Evolutionary conservation across 495 filamentous ascomycete genomes (phyloP), one percentile per base, ranked within the genome.

Genomic region (Thozetella sp.): DNA sequence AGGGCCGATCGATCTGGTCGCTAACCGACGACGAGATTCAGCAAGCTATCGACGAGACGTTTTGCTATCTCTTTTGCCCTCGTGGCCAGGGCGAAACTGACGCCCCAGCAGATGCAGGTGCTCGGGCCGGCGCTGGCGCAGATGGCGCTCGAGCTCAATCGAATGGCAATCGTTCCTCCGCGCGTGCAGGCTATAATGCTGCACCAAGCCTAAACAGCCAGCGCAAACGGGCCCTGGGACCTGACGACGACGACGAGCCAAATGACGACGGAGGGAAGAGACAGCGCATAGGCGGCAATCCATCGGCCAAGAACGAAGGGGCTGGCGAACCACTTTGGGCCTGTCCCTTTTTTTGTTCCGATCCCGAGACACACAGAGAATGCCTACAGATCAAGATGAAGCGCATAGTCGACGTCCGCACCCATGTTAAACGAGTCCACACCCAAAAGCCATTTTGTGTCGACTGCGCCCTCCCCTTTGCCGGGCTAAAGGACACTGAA

Each of bases 361-460:
- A 62, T 20, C 34, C 15, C 0, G n/a, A 23, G 25, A 12, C 19
- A 10, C 40, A 67, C 20, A 51, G 30, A 26, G 0, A 1, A 10
- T 64, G 62, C 23, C 45, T 51, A 13, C 2, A 22, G 6, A 25
- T 40, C n/a, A 4, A 51, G 6, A 24, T 59, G 12, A 45, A 23
- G 20, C 58, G 62, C 1, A 37, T 67, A 22, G 45, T 12, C 6
- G 62, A 67, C 46, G 58, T 67, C 13, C 52, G 62, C n/a, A 61
- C 55, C n/a, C 64, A 67, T 27, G 59, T 67, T 1, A 0, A 12
- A 0, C 55, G 64, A 53, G 26, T 12, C 1, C 64, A 67, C 40
- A 2, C 45, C 10, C 23, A 46, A 20, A 50, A 37, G 9, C 30
- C 24, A 1, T 10, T 54, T 19, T 64, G 64, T 25, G 52, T 53